Conservation (phyloP, 805 yeast genomes). For the Ogataea thermomethanolica region DNA sequence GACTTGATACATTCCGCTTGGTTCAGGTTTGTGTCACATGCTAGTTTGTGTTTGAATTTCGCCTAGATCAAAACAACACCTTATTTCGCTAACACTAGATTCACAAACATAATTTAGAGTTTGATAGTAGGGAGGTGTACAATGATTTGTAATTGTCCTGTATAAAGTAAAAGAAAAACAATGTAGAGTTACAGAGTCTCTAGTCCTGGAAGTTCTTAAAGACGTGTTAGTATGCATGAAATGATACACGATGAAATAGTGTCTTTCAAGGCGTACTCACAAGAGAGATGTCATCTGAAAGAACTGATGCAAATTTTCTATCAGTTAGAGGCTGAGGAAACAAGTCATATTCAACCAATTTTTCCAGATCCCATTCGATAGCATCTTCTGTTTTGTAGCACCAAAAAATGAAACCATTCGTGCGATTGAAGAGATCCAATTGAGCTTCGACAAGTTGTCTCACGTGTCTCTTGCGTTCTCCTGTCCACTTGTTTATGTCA, state of each 20-base stretch:
- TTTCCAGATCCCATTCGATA: constrained; percentile 62
- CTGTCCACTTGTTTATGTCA: constrained; percentile 40
- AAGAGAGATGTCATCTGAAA: constrained; percentile 14
- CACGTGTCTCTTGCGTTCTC: constrained; percentile 39
- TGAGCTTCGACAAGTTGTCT: constrained; percentile 61
- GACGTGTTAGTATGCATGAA: constrained; percentile 12
- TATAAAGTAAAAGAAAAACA: constrained; percentile 1
- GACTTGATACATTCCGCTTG: too few species aligned
- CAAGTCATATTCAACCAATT: constrained; percentile 45
- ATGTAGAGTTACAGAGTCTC: constrained; percentile 2
- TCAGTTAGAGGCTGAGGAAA: constrained; percentile 63
- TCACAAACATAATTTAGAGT: constrained; percentile 34
- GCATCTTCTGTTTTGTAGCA: constrained; percentile 64
- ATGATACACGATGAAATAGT: background rate
- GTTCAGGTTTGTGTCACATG: constrained; percentile 4
- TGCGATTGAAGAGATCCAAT: constrained; percentile 45
- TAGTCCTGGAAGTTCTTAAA: background rate
- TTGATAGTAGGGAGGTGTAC: constrained; percentile 39
- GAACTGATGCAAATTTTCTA: constrained; percentile 74
- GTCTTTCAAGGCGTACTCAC: constrained; percentile 15
- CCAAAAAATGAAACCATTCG: constrained; percentile 70
- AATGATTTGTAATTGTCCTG: constrained; percentile 10
- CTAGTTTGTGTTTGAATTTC: constrained; percentile 6
- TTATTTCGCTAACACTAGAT: constrained; percentile 39
- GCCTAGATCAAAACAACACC: constrained; percentile 26